phyloP scores from a whole-genome alignment of 805 yeast genomes.

The Zygosaccharomyces gambellarensis region DNA sequence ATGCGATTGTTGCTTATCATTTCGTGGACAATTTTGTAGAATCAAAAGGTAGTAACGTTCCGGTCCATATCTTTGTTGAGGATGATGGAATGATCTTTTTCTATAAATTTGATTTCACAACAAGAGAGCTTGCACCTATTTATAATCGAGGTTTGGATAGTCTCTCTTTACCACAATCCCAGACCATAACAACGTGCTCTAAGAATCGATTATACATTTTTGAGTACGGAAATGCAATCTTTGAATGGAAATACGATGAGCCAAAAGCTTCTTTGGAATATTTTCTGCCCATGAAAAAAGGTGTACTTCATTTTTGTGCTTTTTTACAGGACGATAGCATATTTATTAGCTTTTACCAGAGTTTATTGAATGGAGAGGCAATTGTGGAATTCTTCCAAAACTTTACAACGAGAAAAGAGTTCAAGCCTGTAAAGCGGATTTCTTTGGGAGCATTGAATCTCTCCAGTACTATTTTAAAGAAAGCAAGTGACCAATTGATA shows the following conservation, averaged over 20 bases:
- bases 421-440: background rate
- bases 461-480: background rate
- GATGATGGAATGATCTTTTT: conserved; percentile 1
- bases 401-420: background rate
- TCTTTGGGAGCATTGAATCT: background rate
- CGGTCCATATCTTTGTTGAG: conserved; percentile 8
- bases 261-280: background rate
- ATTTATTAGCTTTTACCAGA: conserved; percentile 6
- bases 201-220: background rate
- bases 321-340: background rate
- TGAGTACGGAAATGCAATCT: background rate
- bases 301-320: conserved; percentile 1
- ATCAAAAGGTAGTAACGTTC: background rate
- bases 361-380: conserved; percentile 2
- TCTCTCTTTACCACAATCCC: background rate
- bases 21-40: background rate
- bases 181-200: background rate
- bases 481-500: conserved; percentile 1
- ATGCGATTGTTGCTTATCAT: background rate
- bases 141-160: background rate
- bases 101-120: background rate
- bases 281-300: background rate
- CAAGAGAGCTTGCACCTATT: background rate
- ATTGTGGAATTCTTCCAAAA: conserved; percentile 1
- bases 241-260: background rate